Conservation (phyloP, 352 stramenopile genomes). For the Pythium periplocum region DNA sequence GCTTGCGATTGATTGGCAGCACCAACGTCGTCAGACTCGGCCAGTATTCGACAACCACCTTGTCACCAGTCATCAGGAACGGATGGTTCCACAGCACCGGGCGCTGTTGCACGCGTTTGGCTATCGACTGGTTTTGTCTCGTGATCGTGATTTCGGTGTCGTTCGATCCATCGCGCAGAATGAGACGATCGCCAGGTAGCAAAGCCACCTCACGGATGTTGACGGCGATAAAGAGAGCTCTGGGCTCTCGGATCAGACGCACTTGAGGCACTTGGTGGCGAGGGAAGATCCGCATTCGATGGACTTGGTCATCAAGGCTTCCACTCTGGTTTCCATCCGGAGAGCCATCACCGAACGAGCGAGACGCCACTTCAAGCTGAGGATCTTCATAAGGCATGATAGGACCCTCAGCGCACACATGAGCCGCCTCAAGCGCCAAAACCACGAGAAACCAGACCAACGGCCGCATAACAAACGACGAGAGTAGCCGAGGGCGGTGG, state of each 20-base stretch:
- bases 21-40: conserved; percentile 41
- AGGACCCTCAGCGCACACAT: too few relatives aligned
- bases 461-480: too few relatives aligned
- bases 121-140: conserved; percentile 17
- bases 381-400: too few relatives aligned
- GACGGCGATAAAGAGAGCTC: conserved; percentile 19
- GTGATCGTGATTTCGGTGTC: conserved; percentile 7
- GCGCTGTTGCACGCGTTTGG: background rate
- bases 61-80: conserved; percentile 32
- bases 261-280: conserved; percentile 18
- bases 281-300: conserved; percentile 14
- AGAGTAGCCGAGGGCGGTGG: too few relatives aligned
- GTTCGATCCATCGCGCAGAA: conserved; percentile 10
- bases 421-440: too few relatives aligned
- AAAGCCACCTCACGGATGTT: conserved; percentile 20
- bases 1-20: conserved; percentile 23
- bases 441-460: too few relatives aligned
- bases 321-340: too few relatives aligned
- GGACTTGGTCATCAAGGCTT: background rate
- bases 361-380: too few relatives aligned
- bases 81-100: conserved; percentile 34
- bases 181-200: conserved; percentile 20
- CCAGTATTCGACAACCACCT: conserved; percentile 43
- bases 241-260: conserved; percentile 12
- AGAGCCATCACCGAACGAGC: too few relatives aligned